Evolutionary conservation across 2,329 filamentous ascomycete species (phyloP).

Genomic region (Paramyrothecium roridum): DNA sequence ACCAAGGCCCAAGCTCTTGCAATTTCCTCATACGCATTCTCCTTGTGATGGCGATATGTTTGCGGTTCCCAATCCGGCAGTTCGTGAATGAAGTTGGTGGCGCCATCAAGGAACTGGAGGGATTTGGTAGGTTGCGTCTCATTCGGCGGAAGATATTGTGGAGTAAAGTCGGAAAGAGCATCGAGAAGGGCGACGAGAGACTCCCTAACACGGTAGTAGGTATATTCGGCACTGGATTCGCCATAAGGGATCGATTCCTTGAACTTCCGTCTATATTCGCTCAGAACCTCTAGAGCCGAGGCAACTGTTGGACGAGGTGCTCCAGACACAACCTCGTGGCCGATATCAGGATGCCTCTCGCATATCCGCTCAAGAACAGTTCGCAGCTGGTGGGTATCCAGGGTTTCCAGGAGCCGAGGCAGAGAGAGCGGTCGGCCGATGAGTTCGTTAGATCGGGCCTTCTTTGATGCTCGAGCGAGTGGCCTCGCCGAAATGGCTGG

Average conservation of each 20-base stretch:
- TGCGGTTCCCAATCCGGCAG: constrained; percentile 89
- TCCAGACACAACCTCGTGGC: constrained; percentile 75
- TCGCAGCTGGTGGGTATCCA: constrained; percentile 81
- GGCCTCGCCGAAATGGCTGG: constrained; percentile 70
- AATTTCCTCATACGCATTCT: constrained; percentile 95
- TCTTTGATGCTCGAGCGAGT: constrained; percentile 65
- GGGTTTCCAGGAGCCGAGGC: constrained; percentile 84
- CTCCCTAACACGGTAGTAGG: constrained; percentile 88
- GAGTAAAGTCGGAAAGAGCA: constrained; percentile 89
- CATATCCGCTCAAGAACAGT: constrained; percentile 87
- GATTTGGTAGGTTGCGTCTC: constrained; percentile 82
- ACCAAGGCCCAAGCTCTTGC: constrained; percentile 90
- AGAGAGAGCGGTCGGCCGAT: constrained; percentile 52
- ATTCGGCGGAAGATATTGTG: constrained; percentile 89
- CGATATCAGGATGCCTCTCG: constrained; percentile 82
- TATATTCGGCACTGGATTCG: constrained; percentile 83
- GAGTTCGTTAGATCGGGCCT: constrained; percentile 61
- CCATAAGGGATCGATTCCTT: constrained; percentile 82
- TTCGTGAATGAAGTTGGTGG: constrained; percentile 84
- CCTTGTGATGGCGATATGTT: constrained; percentile 87
- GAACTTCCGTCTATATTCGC: constrained; percentile 76
- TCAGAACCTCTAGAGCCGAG: constrained; percentile 75
- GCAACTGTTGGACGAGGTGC: constrained; percentile 85
- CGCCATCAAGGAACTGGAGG: constrained; percentile 82
- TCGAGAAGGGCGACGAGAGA: constrained; percentile 78